Evolutionary conservation across 345 rosid genomes (phyloP).

Genomic region (Gossypium sturtianum): DNA sequence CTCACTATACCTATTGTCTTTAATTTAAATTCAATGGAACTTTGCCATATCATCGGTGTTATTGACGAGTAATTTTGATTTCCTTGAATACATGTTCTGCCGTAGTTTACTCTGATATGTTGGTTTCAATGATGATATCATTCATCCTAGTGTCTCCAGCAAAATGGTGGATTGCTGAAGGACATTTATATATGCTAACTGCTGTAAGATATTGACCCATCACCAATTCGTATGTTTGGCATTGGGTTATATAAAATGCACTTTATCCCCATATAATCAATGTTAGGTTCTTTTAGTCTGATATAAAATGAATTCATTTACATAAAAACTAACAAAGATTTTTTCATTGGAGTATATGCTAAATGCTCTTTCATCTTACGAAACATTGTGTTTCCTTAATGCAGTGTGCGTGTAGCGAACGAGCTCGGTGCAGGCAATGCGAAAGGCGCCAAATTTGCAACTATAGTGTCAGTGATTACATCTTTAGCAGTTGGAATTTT

Average conservation of each 20-base stretch:
- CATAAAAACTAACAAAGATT: neutral
- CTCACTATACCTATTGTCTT: neutral
- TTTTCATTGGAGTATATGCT: no score
- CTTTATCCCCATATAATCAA: neutral
- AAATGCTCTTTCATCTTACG: neutral
- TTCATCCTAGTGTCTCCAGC: neutral
- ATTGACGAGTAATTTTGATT: neutral
- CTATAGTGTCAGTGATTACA: conserved; percentile 33
- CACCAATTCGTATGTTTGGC: neutral
- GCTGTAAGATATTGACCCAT: neutral
- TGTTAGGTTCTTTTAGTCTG: neutral
- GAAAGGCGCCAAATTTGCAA: conserved; percentile 47
- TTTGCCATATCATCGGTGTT: neutral
- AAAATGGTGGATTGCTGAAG: neutral
- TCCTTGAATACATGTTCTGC: neutral
- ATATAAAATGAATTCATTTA: neutral
- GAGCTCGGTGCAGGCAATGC: conserved; percentile 53
- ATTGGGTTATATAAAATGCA: neutral
- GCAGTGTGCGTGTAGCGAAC: conserved; percentile 53
- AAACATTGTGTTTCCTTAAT: neutral
- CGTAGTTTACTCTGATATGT: neutral
- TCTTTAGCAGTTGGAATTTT: conserved; percentile 34
- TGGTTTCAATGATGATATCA: neutral
- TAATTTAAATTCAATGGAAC: neutral
- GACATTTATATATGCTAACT: neutral